Evolutionary conservation across 768 basidiomycete species (phyloP), one percentile per base, ranked within the genome.

Genomic region (Pleurotus sapidus): DNA sequence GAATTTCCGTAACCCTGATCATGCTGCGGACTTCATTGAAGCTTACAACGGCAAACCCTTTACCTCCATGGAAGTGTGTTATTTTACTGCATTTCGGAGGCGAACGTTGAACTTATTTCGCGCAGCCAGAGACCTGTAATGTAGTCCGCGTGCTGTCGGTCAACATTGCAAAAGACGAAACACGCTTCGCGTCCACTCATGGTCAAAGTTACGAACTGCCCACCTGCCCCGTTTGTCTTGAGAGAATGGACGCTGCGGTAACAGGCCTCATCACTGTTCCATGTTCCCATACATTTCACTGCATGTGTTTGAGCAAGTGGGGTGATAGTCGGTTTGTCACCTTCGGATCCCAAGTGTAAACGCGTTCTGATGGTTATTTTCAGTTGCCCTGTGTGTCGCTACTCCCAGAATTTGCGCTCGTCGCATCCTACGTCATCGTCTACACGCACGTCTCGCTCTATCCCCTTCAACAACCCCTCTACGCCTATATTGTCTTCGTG

Each of bases 191-290:
- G 15, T 77, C 80, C 30, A 64, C 80, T 15, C 82, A 81, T 50
- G 77, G 78, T 3, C 73, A 77, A 14, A 72, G 80, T 54, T 85
- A 90, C 70, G 95, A 98, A 68, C 78, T 98, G 0, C 95, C 95
- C 0, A 95, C 95, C 1, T 97, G 95, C 68, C 95, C 95, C 0
- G 95, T 97, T n/a, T 98, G 96, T 65, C 83, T 98, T 14, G 96
- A 99, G 68, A 81, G 95, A 55, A 95, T 99, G 88, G 97, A 99
- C 68, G 83, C 92, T 15, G 88, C 89, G 1, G 89, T 96, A 11
- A 97, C 95, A 2, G 97, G 97, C 6, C 82, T 99, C 17, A 93
- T 98, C 14, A 98, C 96, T 8, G 91, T 98, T 0, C 93, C 95
- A 2, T 99, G 97, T 67, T 91, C 93, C 6, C 96, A 98, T 68